These are phyloP conservation scores for Gracilaria domingensis DNA, from an alignment of 23 red algal genomes.

Conservation along the genomic window DNA sequence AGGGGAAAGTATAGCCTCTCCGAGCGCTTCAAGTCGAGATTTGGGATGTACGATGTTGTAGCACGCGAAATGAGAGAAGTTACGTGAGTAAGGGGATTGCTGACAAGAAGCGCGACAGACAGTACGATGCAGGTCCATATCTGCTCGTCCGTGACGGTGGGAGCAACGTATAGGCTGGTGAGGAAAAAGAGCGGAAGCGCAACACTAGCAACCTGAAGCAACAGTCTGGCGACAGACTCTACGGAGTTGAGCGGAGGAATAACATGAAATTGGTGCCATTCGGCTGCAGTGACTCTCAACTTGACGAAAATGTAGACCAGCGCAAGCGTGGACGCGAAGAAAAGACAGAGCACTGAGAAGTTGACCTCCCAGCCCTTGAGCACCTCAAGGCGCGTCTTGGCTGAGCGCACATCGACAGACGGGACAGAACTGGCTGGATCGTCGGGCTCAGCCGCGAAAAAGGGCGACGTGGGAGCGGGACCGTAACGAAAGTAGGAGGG, in stretches of 20 bases:
- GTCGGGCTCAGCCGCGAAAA: constrained; percentile 41
- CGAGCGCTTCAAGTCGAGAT: not conserved
- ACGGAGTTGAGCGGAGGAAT: constrained; percentile 32
- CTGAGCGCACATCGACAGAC: constrained; percentile 31
- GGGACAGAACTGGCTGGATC: constrained; percentile 51
- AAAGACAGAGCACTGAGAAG: constrained; percentile 66
- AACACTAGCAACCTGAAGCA: constrained; percentile 52
- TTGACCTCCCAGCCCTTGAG: constrained; percentile 72
- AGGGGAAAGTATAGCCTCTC: not conserved
- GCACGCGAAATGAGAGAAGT: not conserved
- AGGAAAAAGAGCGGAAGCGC: constrained; percentile 60
- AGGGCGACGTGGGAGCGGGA: constrained; percentile 12
- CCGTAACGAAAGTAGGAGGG: constrained; percentile 26
- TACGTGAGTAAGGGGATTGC: constrained; percentile 62
- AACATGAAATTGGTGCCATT: constrained; percentile 12
- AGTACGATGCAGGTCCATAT: constrained; percentile 78
- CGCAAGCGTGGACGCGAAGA: constrained; percentile 35
- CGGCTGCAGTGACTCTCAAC: not conserved
- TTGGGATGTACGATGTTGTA: not conserved
- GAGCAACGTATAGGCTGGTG: constrained; percentile 20
- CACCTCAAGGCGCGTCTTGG: constrained; percentile 62
- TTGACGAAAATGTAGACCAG: constrained; percentile 67
- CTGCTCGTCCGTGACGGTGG: constrained; percentile 72
- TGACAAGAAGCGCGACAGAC: constrained; percentile 57
- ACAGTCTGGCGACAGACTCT: constrained; percentile 18